These are phyloP conservation scores for Arabidopsis suecica DNA, from an alignment of 345 rosid genomes.

Conservation along the genomic window DNA sequence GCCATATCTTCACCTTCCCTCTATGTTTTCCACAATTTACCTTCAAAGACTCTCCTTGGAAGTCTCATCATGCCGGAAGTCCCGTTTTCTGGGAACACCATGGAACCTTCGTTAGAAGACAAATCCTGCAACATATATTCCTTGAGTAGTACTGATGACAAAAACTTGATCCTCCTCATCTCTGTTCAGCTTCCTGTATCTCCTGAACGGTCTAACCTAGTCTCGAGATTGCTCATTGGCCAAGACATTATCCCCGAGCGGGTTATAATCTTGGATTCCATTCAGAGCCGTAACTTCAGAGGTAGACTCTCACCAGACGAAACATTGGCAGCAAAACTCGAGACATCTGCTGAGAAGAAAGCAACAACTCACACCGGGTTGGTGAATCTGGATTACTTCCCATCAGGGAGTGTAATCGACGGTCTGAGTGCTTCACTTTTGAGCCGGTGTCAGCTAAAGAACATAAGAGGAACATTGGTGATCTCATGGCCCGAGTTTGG, in stretches of 20 bases:
- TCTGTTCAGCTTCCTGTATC: slow-evolving; percentile 68
- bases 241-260: slow-evolving; percentile 68
- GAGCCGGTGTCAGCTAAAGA: slow-evolving; percentile 73
- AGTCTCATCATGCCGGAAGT: slow-evolving; percentile 81
- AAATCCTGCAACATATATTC: slow-evolving; percentile 84
- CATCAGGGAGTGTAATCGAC: slow-evolving; percentile 87
- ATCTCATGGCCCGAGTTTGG: slow-evolving; percentile 84
- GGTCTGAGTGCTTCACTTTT: slow-evolving; percentile 87
- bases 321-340: slow-evolving; percentile 74
- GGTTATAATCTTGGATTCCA: slow-evolving; percentile 70
- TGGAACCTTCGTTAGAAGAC: slow-evolving; percentile 70
- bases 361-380: slow-evolving; percentile 31
- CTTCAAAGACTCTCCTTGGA: slow-evolving; percentile 71
- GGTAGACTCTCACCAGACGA: slow-evolving; percentile 83
- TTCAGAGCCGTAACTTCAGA: slow-evolving; percentile 81
- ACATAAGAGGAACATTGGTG: slow-evolving; percentile 71
- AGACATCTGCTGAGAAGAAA: slow-evolving; percentile 69
- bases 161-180: slow-evolving; percentile 51
- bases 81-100: slow-evolving; percentile 65
- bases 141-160: slow-evolving; percentile 45
- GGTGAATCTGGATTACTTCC: slow-evolving; percentile 71
- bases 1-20: slow-evolving; percentile 77
- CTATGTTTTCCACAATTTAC: slow-evolving; percentile 56
- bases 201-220: slow-evolving; percentile 69
- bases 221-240: slow-evolving; percentile 77